Percentiles rank a stretch among this genome's conserved stretches.
Evolutionary conservation across 345 rosid genomes (phyloP).

Genomic region (Camelina neglecta): DNA sequence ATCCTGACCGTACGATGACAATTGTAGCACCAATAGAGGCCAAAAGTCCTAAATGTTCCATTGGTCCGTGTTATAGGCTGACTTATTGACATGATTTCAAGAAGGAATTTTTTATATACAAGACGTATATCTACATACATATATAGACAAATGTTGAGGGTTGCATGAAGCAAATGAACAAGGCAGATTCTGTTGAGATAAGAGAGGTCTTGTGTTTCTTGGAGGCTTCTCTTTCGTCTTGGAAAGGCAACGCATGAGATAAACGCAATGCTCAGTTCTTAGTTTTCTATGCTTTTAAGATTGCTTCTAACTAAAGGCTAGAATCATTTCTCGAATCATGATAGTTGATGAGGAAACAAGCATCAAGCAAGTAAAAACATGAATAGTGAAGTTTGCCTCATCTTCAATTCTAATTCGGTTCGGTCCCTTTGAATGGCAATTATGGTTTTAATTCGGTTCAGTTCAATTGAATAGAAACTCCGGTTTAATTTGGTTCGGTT

Average conservation of each 20-base stretch:
- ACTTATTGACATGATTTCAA: constrained; percentile 53
- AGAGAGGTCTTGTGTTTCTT: constrained; percentile 12
- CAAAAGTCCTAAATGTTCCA: constrained; percentile 43
- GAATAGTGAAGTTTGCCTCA: too few species aligned
- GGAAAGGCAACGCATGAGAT: constrained; percentile 32
- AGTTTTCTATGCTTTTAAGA: constrained; percentile 14
- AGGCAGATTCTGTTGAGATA: constrained; percentile 30
- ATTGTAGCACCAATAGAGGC: constrained; percentile 81
- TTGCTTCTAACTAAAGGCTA: constrained; percentile 24
- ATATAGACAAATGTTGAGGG: constrained; percentile 24
- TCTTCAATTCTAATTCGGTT: too few species aligned
- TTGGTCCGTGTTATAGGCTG: constrained; percentile 43
- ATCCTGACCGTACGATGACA: constrained; percentile 67
- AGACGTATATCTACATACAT: constrained; percentile 3
- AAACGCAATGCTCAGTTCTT: constrained; percentile 28
- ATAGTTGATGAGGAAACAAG: too few species aligned
- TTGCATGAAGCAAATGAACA: constrained; percentile 35
- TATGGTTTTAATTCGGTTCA: too few species aligned
- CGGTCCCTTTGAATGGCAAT: too few species aligned
- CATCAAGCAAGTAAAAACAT: too few species aligned
- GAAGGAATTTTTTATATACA: constrained; percentile 8
- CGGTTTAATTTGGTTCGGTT: neutral
- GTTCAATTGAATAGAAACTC: too few species aligned
- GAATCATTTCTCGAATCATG: neutral
- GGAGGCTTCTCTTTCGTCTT: neutral